Percentiles rank a stretch among this genome's conserved stretches.
These are phyloP conservation scores for Capsella rubella DNA, from an alignment of 441 rosid species.

Conservation along the genomic window DNA sequence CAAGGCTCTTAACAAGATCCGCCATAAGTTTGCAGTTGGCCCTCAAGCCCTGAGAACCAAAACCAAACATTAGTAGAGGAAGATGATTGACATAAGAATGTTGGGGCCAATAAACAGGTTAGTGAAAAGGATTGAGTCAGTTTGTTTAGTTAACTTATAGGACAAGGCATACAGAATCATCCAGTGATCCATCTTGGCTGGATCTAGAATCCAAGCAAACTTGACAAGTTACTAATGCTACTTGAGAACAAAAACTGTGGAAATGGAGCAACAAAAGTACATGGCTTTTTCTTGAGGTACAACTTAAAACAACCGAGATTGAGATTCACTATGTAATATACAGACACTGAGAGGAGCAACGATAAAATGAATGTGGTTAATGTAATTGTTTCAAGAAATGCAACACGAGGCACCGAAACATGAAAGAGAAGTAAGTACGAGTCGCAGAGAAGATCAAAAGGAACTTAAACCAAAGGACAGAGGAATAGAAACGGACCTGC, in stretches of 20 bases:
- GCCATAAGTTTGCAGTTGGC: slow-evolving; percentile 6
- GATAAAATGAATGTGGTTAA: slow-evolving; percentile 6
- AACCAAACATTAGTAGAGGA: slow-evolving; percentile 2
- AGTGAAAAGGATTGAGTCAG: slow-evolving; percentile 1
- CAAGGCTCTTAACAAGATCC: slow-evolving; percentile 25
- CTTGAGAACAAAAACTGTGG: slow-evolving; percentile 1
- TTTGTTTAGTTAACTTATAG: slow-evolving; percentile 9
- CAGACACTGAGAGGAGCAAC: slow-evolving; percentile 14
- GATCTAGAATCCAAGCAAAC: slow-evolving; percentile 13
- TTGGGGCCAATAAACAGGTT: slow-evolving; percentile 1
- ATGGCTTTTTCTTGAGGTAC: not conserved
- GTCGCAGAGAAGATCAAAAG: not conserved
- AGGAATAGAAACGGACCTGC: slow-evolving; percentile 31
- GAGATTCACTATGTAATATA: not conserved
- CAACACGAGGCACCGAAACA: slow-evolving; percentile 16
- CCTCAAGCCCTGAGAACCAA: slow-evolving; percentile 18
- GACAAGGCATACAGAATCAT: slow-evolving; percentile 31
- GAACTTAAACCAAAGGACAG: not conserved
- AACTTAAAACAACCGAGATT: not conserved
- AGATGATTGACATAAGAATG: not conserved
- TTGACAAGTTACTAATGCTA: not conserved
- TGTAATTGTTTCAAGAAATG: not conserved
- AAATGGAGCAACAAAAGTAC: slow-evolving; percentile 10
- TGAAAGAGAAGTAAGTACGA: not conserved
- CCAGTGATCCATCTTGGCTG: slow-evolving; percentile 13